Evolutionary conservation across 257 asterid genomes (phyloP), one percentile per base, ranked within the genome.

Genomic region (Gentiana dahurica): DNA sequence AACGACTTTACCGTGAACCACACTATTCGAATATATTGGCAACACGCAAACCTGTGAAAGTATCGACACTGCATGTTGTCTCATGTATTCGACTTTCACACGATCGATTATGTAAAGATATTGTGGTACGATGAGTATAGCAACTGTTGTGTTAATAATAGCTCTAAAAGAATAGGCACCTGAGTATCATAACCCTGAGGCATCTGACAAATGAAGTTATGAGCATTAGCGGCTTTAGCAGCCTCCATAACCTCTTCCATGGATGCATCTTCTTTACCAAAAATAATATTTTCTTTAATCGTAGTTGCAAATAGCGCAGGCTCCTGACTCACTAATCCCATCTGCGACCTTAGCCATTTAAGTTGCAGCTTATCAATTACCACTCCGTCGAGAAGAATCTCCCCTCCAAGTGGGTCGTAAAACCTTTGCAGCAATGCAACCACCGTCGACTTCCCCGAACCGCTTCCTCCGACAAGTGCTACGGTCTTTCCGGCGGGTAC

Each of bases 301-400:
- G 95, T 71, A 34, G 96, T 87, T 1, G 94, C 98, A 52, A 87
- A 91, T 4, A 91, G 82, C 2, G 94, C 90, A 3, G 98, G 98
- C 71, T 91, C 98, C 50, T 91, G 98, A 68, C 98, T 91, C 11
- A 91, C 96, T 55, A 91, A 64, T 33, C 98, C 98, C 98, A 87
- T 91, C 62, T 83, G 96, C 4, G 94, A 81, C 79, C 98, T 85
- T 53, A 91, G 62, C 98, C 98, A 91, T 72, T 83, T 91, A 49
- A 87, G 78, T 39, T 87, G 95, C 73, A 91, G 43, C 72, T 79
- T 83, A 58, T 85, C 92, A 36, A 85, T 81, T 55, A 74, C 66
- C 43, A 87, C 79, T 1, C 90, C 96, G 67, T 91, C 96, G 1
- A 87, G 61, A 32, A 83, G 72, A 52, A 87, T 81, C 54, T 83